These are phyloP conservation scores for Rubia peregrina DNA, from an alignment of 305 asterid species.

Conservation along the genomic window DNA sequence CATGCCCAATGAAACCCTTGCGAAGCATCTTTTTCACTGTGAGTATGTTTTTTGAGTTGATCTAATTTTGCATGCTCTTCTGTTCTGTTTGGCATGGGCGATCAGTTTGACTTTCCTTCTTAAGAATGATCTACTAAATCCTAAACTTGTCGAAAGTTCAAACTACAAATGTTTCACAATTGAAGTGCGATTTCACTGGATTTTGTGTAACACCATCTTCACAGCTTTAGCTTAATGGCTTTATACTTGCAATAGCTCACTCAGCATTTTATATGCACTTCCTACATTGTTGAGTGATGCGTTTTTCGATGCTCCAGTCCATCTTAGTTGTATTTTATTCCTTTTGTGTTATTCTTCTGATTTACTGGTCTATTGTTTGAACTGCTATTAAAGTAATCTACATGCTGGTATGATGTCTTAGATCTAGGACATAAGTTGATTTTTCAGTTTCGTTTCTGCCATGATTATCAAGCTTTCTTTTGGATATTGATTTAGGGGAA, in stretches of 20 bases:
- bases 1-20: slow-evolving; percentile 11
- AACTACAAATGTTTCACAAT: not conserved
- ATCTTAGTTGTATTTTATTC: not conserved
- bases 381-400: not conserved
- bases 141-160: not conserved
- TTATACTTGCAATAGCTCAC: not conserved
- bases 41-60: not conserved
- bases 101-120: not conserved
- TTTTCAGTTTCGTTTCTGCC: not conserved
- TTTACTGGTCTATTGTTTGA: not conserved
- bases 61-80: not conserved
- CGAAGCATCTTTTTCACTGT: slow-evolving; percentile 9
- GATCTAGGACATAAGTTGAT: not conserved
- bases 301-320: not conserved
- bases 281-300: not conserved
- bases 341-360: not conserved
- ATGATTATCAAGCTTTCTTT: not conserved
- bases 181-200: not conserved
- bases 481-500: slow-evolving; percentile 16
- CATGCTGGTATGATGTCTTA: not conserved
- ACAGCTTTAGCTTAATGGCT: not conserved
- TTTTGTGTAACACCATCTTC: not conserved
- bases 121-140: not conserved
- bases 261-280: not conserved
- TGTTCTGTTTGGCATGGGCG: not conserved